These are phyloP conservation scores for Pulveroboletus frians DNA, from an alignment of 768 basidiomycete genomes.

Conservation along the genomic window DNA sequence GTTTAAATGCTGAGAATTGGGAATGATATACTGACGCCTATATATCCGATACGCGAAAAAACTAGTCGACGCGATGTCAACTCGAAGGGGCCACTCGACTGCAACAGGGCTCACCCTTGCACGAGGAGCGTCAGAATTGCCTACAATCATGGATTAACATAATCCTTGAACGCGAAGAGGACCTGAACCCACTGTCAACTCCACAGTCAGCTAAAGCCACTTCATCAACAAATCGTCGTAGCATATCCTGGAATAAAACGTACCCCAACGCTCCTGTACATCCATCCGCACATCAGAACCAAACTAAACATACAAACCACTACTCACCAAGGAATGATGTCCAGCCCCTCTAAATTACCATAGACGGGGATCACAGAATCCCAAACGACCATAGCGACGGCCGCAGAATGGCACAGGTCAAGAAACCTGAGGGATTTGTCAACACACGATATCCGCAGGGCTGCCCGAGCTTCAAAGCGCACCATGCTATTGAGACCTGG, in stretches of 20 bases:
- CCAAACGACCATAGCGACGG: slow-evolving; percentile 22
- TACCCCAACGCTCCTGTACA: slow-evolving; percentile 23
- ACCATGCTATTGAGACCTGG: slow-evolving; percentile 23
- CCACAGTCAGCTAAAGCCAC: slow-evolving; percentile 14
- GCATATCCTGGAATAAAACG: neutral
- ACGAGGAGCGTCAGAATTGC: slow-evolving; percentile 24
- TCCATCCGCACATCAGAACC: neutral
- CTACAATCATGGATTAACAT: slow-evolving; percentile 3
- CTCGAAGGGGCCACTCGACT: neutral
- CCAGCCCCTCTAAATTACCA: slow-evolving; percentile 8
- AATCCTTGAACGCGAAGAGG: neutral
- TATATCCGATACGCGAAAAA: slow-evolving; percentile 27
- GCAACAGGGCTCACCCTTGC: slow-evolving; percentile 10
- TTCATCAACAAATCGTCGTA: neutral
- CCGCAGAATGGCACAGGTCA: slow-evolving; percentile 22
- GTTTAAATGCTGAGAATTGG: neutral
- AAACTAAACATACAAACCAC: neutral
- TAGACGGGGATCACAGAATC: slow-evolving; percentile 17
- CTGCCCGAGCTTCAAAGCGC: neutral
- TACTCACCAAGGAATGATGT: slow-evolving; percentile 23
- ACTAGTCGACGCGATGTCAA: slow-evolving; percentile 6
- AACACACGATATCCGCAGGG: neutral
- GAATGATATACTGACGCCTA: slow-evolving; percentile 8
- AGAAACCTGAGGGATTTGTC: slow-evolving; percentile 12
- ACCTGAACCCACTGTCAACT: slow-evolving; percentile 15